phyloP scores from a whole-genome alignment of 2,329 filamentous ascomycete genomes.

The Cryphonectria carpinicola region DNA sequence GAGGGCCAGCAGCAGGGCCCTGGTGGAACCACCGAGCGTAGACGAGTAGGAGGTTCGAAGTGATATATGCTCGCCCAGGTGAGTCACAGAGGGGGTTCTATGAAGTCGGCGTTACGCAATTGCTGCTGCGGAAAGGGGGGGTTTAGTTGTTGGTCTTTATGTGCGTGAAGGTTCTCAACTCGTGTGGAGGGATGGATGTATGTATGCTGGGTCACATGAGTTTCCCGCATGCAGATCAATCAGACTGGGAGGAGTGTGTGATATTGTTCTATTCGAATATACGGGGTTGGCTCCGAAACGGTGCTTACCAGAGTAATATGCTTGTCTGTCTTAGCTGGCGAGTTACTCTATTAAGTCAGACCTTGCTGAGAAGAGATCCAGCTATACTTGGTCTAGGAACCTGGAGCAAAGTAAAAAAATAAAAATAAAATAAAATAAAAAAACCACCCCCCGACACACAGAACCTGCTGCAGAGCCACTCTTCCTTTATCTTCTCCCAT shows the following conservation, averaged over 20 bases:
- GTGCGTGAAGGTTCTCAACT: too few relatives aligned
- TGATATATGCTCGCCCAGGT: background rate
- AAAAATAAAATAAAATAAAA: too few relatives aligned
- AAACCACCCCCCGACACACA: background rate
- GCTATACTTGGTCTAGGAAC: constrained; percentile 1
- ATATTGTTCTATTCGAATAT: background rate
- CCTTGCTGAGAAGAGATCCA: background rate
- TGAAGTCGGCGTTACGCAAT: background rate
- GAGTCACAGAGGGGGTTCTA: background rate
- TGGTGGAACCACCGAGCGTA: too few relatives aligned
- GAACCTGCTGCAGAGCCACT: constrained; percentile 40
- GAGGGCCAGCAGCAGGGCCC: too few relatives aligned
- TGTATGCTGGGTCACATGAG: too few relatives aligned
- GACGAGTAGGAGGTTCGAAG: too few relatives aligned
- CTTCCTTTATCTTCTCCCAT: constrained; percentile 29
- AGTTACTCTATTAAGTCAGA: too few relatives aligned
- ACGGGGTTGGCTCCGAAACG: background rate
- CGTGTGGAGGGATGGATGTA: too few relatives aligned
- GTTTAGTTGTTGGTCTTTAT: too few relatives aligned
- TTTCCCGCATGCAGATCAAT: too few relatives aligned
- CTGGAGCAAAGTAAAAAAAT: background rate
- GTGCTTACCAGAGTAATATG: background rate
- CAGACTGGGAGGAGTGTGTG: too few relatives aligned
- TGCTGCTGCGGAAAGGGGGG: too few relatives aligned
- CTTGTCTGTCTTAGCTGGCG: background rate